Conservation (phyloP, 306 rosid species). For the Sphenostylis stenocarpa region DNA sequence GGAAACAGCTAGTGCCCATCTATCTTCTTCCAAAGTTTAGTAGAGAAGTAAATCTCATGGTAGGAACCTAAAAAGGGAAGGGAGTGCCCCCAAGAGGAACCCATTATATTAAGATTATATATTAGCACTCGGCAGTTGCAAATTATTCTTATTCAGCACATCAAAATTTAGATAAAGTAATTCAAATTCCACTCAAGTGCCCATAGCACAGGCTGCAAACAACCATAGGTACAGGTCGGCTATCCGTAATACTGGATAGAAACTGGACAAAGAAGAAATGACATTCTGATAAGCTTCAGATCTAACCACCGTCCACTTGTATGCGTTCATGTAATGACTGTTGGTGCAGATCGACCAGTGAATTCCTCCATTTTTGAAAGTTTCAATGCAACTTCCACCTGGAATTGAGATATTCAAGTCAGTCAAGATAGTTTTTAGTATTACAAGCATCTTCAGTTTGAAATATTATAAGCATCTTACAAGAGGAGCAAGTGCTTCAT, state of each 20-base stretch:
- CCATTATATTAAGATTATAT: background rate
- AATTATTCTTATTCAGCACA: slow-evolving; percentile 56
- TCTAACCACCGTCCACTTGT: background rate
- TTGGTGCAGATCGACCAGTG: slow-evolving; percentile 93
- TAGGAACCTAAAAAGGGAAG: background rate
- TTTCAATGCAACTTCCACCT: slow-evolving; percentile 94
- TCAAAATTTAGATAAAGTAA: slow-evolving; percentile 46
- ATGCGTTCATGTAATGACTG: slow-evolving; percentile 71
- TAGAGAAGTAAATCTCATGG: background rate
- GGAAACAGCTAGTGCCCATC: slow-evolving; percentile 1
- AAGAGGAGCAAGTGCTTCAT: slow-evolving; percentile 91
- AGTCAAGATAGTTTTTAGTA: background rate
- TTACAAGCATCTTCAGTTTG: background rate
- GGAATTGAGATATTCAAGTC: slow-evolving; percentile 18
- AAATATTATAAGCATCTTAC: slow-evolving; percentile 47
- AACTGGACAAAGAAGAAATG: slow-evolving; percentile 30
- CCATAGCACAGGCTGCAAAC: slow-evolving; percentile 33
- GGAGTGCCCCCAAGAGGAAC: background rate
- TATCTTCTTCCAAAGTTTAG: background rate
- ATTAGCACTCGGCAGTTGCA: slow-evolving; percentile 26
- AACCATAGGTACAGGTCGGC: slow-evolving; percentile 33
- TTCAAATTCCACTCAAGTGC: slow-evolving; percentile 30
- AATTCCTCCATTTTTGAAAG: slow-evolving; percentile 93
- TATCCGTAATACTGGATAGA: slow-evolving; percentile 19
- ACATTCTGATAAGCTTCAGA: slow-evolving; percentile 5